Evolutionary conservation across 2,329 filamentous ascomycete species (phyloP).

Genomic region (Ophiostoma populinum): DNA sequence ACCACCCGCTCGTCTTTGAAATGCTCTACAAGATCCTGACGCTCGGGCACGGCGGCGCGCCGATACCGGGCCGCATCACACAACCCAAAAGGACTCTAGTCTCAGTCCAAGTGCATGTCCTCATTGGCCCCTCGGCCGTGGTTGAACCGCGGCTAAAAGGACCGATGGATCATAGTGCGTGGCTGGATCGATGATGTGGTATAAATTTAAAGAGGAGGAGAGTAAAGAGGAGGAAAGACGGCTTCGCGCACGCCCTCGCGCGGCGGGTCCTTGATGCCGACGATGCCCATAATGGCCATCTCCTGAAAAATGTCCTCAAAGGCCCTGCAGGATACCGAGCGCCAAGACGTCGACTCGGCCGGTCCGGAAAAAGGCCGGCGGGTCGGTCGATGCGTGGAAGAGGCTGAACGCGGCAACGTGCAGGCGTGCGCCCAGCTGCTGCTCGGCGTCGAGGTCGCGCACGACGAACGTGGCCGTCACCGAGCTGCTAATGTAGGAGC

Average conservation of each 20-base stretch:
- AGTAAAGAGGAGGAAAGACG: too few relatives aligned
- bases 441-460: slow-evolving; percentile 13
- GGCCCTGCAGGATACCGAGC: slow-evolving; percentile 16
- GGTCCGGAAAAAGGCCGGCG: slow-evolving; percentile 9
- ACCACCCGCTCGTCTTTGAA: slow-evolving; percentile 90
- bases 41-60: slow-evolving; percentile 77
- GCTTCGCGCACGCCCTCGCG: slow-evolving; percentile 59
- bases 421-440: slow-evolving; percentile 14
- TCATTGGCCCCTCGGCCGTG: too few relatives aligned
- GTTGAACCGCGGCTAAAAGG: too few relatives aligned
- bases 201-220: too few relatives aligned
- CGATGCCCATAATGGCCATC: slow-evolving; percentile 52
- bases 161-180: too few relatives aligned
- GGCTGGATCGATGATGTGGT: too few relatives aligned
- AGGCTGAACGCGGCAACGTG: slow-evolving; percentile 13
- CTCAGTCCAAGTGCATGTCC: too few relatives aligned
- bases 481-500: too few relatives aligned
- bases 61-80: slow-evolving; percentile 60
- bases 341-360: slow-evolving; percentile 12
- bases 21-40: slow-evolving; percentile 87
- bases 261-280: slow-evolving; percentile 69
- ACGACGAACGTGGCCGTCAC: slow-evolving; percentile 21
- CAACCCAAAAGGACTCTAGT: too few relatives aligned
- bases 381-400: slow-evolving; percentile 10
- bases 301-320: slow-evolving; percentile 45